Conservation (phyloP, 1,284 basidiomycete species). For the Tranzscheliella williamsii region DNA sequence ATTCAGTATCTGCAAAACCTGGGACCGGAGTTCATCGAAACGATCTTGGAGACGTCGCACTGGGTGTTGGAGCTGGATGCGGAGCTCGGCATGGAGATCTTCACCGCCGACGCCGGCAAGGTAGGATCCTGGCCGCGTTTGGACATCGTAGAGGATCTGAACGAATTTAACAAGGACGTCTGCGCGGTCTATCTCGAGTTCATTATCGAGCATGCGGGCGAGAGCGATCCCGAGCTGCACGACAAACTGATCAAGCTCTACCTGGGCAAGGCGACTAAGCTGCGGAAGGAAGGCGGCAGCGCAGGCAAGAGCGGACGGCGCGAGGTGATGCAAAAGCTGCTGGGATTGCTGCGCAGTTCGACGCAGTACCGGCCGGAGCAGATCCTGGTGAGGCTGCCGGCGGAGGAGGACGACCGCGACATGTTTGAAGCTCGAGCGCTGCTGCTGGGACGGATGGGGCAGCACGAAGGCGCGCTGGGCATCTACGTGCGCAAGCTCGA, state of each 20-base stretch:
- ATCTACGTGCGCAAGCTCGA: slow-evolving; percentile 85
- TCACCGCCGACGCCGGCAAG: slow-evolving; percentile 77
- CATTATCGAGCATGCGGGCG: slow-evolving; percentile 74
- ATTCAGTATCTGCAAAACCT: slow-evolving; percentile 89
- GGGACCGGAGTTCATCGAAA: slow-evolving; percentile 60
- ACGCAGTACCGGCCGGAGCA: slow-evolving; percentile 76
- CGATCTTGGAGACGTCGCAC: slow-evolving; percentile 65
- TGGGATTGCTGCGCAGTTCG: slow-evolving; percentile 76
- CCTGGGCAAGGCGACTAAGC: slow-evolving; percentile 67
- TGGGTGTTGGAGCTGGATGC: slow-evolving; percentile 82
- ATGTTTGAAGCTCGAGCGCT: slow-evolving; percentile 78
- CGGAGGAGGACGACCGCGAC: slow-evolving; percentile 73
- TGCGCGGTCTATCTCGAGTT: slow-evolving; percentile 84
- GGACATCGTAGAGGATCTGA: slow-evolving; percentile 66
- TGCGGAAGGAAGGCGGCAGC: slow-evolving; percentile 1
- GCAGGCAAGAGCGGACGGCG: slow-evolving; percentile 50
- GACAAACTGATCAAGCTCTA: slow-evolving; percentile 87
- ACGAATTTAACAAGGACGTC: slow-evolving; percentile 67
- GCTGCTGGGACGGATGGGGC: slow-evolving; percentile 82
- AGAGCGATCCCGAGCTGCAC: slow-evolving; percentile 73
- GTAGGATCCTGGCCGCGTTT: slow-evolving; percentile 69
- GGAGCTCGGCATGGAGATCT: slow-evolving; percentile 82
- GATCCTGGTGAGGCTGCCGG: slow-evolving; percentile 74
- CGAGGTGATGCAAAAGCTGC: slow-evolving; percentile 71
- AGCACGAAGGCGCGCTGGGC: slow-evolving; percentile 88